Evolutionary conservation across 2,329 filamentous ascomycete species (phyloP).

Genomic region (Botrytis fragariae): DNA sequence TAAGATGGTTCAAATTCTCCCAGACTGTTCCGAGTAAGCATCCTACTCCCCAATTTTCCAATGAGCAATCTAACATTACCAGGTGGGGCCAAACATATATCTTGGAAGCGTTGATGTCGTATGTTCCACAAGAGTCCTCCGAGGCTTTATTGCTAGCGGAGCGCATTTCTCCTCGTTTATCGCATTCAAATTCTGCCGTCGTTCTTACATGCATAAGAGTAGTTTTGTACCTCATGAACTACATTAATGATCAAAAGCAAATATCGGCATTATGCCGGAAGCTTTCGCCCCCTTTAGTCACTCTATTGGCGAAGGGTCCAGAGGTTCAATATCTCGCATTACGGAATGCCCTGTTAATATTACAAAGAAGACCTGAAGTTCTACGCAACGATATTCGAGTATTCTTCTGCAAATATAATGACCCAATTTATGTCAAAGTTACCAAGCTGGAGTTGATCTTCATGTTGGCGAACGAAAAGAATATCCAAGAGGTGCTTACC

Average conservation of each 20-base stretch:
- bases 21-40: slow-evolving; percentile 92
- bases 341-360: slow-evolving; percentile 87
- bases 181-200: slow-evolving; percentile 94
- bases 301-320: slow-evolving; percentile 88
- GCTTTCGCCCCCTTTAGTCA: slow-evolving; percentile 91
- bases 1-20: slow-evolving; percentile 94
- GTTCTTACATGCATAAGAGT: slow-evolving; percentile 95
- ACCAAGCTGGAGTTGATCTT: slow-evolving; percentile 98
- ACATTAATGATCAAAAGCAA: slow-evolving; percentile 88
- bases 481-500: slow-evolving; percentile 92
- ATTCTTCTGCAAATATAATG: slow-evolving; percentile 99
- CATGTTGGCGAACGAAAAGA: slow-evolving; percentile 93
- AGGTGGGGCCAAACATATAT: slow-evolving; percentile 99
- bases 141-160: slow-evolving; percentile 90
- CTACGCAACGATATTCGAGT: slow-evolving; percentile 95
- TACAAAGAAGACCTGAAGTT: slow-evolving; percentile 90
- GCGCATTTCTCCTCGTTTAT: slow-evolving; percentile 89
- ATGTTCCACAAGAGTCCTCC: slow-evolving; percentile 85
- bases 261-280: slow-evolving; percentile 86
- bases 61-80: slow-evolving; percentile 3
- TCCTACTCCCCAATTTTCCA: background rate
- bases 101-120: slow-evolving; percentile 94
- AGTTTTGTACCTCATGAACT: slow-evolving; percentile 97
- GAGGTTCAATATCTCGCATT: slow-evolving; percentile 98
- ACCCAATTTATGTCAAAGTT: slow-evolving; percentile 98